Base-by-base conservation (phyloP, 192 early-diverging fungal species). In the Bifiguratus adelaidae region DNA sequence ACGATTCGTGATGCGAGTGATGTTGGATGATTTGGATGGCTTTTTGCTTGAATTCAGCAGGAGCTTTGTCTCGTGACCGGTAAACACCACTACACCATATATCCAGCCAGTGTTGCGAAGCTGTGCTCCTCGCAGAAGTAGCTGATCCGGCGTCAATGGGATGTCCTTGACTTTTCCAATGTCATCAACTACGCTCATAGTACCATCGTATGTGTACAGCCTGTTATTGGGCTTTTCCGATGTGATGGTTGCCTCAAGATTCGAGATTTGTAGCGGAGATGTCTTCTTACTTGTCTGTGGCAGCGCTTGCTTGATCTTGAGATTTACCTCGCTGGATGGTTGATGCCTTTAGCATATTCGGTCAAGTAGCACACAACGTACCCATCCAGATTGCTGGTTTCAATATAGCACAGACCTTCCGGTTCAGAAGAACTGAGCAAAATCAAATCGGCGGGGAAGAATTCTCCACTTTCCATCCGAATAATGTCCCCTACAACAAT, bases 51-150 rank as follows among this genome's bases (percentile, higher is more conserved):
- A 64, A 33, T 97, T 97, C 30, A 85, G 78, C 91, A 97, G 92
- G 48, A 97, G 74, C 68, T 97, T 97, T 16, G 92, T 85, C 54
- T 97, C 94, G 52, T 93, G 91, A 20, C 94, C 94, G 1, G 94
- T 92, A 47, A 91, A 94, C 0, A 97, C 72, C 4, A 83, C 89
- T 34, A 88, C 69, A 35, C 78, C 91, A 45, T 92, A 97, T 26
- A 88, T 77, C 91, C 91, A 97, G 40, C 81, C 74, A 5, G 94
- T 97, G 72, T 97, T 97, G 52, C 91, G 80, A 42, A 95, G 63
- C 60, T 85, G 82, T 1, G 88, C 89, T 11, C 94, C 94, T 44
- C 94, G 74, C 24, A 97, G 65, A 11, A 90, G 78, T 16, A 98
- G 70, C 61, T 91, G 88, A 29, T 77, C 80, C n/a, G 92, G 92